These are phyloP conservation scores for Arthromyces matolae DNA, from an alignment of 768 basidiomycete species.

Conservation along the genomic window DNA sequence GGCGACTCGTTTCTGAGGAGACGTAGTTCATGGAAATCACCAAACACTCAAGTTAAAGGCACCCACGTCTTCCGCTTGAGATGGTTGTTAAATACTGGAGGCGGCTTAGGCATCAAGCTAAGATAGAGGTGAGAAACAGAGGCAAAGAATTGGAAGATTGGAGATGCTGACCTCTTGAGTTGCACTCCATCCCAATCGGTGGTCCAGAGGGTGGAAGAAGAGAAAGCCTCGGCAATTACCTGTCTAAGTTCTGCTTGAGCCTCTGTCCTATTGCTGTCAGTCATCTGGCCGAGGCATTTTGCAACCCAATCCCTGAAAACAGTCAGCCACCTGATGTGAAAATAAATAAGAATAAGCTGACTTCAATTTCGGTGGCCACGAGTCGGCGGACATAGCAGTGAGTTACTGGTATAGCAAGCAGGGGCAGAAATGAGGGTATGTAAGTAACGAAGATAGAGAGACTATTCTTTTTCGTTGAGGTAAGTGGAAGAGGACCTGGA, in stretches of 20 bases:
- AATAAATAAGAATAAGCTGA: constrained; percentile 27
- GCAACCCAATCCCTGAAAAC: constrained; percentile 86
- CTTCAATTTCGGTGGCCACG: constrained; percentile 82
- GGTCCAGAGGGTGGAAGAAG: constrained; percentile 80
- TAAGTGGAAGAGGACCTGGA: too few species aligned
- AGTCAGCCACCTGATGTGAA: constrained; percentile 11
- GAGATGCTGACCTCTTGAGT: constrained; percentile 65
- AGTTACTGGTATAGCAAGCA: neutral
- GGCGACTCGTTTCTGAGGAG: constrained; percentile 35
- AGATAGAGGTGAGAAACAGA: constrained; percentile 16
- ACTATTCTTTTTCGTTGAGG: too few species aligned
- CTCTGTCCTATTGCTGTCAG: constrained; percentile 78
- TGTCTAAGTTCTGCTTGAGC: constrained; percentile 93
- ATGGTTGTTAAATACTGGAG: constrained; percentile 38
- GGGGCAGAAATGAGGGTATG: too few species aligned
- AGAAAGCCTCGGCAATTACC: constrained; percentile 93
- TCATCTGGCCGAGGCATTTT: constrained; percentile 88
- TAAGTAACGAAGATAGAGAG: too few species aligned
- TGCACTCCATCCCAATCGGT: constrained; percentile 91
- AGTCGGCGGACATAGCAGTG: constrained; percentile 62
- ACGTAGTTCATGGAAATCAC: neutral
- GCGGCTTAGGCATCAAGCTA: constrained; percentile 54
- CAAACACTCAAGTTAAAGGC: neutral
- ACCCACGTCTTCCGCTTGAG: constrained; percentile 71
- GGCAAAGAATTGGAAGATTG: constrained; percentile 3